Percentiles rank a stretch among this genome's conserved stretches.
Conservation (phyloP, 148 eudicot genomes). For the Camellia sinensis region DNA sequence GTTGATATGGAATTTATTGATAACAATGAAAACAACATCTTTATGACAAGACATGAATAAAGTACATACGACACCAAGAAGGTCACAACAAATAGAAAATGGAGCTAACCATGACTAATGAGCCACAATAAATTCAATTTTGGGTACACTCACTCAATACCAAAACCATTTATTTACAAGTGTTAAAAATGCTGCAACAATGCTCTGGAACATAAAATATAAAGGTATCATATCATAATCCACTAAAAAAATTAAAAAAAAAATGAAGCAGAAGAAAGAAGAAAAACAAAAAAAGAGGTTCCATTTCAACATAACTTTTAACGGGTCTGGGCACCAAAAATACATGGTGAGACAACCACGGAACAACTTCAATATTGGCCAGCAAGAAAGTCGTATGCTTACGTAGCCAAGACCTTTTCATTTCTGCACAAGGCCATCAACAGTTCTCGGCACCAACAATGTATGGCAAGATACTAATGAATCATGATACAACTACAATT, state of each 20-base stretch:
- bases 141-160: neutral
- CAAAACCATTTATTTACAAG: too few species aligned
- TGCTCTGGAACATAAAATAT: neutral
- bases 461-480: neutral
- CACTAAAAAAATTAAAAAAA: neutral
- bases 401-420: too few species aligned
- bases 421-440: too few species aligned
- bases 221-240: neutral
- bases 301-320: neutral
- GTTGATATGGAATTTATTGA: neutral
- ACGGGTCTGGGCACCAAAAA: neutral
- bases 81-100: neutral
- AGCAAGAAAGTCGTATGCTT: neutral
- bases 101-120: neutral
- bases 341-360: neutral
- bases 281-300: neutral
- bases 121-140: neutral
- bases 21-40: neutral
- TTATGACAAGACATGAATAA: neutral
- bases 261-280: neutral
- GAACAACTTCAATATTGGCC: neutral
- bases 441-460: neutral
- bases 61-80: neutral
- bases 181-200: neutral
- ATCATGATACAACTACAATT: neutral